A percentile compares a stretch with the other conserved stretches of the same genome.
These are phyloP conservation scores for Zymoseptoria brevis DNA, from an alignment of 2,329 filamentous ascomycete species.

Conservation along the genomic window DNA sequence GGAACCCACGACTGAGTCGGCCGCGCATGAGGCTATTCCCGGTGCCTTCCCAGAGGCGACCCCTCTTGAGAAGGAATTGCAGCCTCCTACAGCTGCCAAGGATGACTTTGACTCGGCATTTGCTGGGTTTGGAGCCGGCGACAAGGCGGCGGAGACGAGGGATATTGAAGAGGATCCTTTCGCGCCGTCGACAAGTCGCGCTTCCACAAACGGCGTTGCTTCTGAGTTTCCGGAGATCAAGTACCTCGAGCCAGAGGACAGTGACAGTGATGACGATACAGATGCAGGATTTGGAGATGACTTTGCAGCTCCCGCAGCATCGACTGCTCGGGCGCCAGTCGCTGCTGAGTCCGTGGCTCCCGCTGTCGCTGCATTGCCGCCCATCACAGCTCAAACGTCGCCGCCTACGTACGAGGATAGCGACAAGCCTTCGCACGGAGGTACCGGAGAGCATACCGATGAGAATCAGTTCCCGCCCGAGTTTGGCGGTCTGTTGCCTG, in stretches of 20 bases:
- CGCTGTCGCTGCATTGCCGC: conserved; percentile 35
- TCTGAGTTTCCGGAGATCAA: conserved; percentile 85
- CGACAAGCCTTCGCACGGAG: conserved; percentile 28
- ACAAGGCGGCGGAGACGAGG: conserved; percentile 19
- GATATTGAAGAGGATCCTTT: conserved; percentile 24
- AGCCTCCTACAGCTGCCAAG: conserved; percentile 31
- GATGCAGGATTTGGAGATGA: conserved; percentile 77
- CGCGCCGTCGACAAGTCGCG: conserved; percentile 44
- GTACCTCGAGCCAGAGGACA: conserved; percentile 73
- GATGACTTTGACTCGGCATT: conserved; percentile 82
- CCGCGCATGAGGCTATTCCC: conserved; percentile 32
- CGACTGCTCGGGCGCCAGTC: conserved; percentile 25
- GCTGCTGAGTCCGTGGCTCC: conserved; percentile 1
- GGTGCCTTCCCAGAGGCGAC: conserved; percentile 44
- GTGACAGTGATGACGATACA: conserved; percentile 50
- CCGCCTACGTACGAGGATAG: conserved; percentile 50
- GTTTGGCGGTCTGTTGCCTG: conserved; percentile 49
- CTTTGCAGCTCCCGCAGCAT: conserved; percentile 58
- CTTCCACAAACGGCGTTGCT: conserved; percentile 21
- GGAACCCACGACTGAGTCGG: conserved; percentile 12
- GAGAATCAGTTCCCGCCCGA: conserved; percentile 43
- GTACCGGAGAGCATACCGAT: conserved; percentile 21
- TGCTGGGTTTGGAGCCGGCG: conserved; percentile 55
- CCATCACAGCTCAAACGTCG: conserved; percentile 48
- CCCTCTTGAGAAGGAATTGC: conserved; percentile 40